These are phyloP conservation scores for Lathyrus aphaca DNA, from an alignment of 306 rosid genomes.

Conservation along the genomic window DNA sequence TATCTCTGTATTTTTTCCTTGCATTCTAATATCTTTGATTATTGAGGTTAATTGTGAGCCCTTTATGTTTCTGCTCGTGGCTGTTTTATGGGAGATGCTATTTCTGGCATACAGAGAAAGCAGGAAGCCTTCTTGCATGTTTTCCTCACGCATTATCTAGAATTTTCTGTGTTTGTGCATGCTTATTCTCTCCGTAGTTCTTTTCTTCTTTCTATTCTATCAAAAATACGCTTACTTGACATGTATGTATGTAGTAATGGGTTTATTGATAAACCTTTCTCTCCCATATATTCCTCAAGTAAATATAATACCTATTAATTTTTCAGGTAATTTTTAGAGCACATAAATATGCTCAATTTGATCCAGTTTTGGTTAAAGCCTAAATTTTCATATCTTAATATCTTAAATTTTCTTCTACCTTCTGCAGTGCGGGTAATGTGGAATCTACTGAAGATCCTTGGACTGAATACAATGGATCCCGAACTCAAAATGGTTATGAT, in stretches of 20 bases:
- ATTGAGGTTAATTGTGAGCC: constrained; percentile 33
- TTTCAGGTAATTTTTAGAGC: constrained; percentile 26
- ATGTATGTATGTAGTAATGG: constrained; percentile 10
- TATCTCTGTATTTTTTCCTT: constrained; percentile 25
- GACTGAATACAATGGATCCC: constrained; percentile 65
- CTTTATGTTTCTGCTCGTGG: constrained; percentile 20
- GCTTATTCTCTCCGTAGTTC: constrained; percentile 16
- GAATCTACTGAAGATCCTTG: constrained; percentile 71
- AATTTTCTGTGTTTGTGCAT: constrained; percentile 12
- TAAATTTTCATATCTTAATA: constrained; percentile 30
- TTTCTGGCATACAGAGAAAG: constrained; percentile 15
- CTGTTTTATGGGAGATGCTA: constrained; percentile 18
- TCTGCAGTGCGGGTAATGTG: constrained; percentile 77
- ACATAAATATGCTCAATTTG: constrained; percentile 26
- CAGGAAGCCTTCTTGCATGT: constrained; percentile 14
- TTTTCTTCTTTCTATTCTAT: constrained; percentile 15
- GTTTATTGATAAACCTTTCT: constrained; percentile 28
- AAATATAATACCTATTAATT: constrained; percentile 7
- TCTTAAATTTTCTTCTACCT: constrained; percentile 41
- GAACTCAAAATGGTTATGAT: constrained; percentile 68
- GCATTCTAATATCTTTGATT: constrained; percentile 28
- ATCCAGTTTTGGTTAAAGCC: constrained; percentile 28
- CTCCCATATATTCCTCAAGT: constrained; percentile 3
- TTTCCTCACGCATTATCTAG: constrained; percentile 7
- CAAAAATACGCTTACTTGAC: constrained; percentile 9